phyloP scores from a whole-genome alignment of 768 basidiomycete genomes.

The Naematelia aurantialba region DNA sequence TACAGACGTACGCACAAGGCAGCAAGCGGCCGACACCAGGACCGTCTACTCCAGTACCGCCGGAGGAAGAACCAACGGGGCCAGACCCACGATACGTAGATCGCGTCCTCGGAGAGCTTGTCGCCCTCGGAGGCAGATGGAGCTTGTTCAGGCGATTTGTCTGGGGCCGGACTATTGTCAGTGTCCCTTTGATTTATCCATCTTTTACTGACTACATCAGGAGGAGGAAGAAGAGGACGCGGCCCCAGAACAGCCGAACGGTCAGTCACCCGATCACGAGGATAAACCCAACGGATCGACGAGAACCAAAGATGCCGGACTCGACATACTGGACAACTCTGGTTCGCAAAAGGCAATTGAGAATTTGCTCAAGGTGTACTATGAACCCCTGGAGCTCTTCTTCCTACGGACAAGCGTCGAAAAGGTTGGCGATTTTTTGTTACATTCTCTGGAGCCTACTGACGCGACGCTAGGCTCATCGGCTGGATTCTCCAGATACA shows the following conservation, averaged over 20 bases:
- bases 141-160: conserved; percentile 83
- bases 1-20: conserved; percentile 47
- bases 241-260: not conserved
- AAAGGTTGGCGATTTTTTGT: conserved; percentile 60
- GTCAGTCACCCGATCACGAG: not conserved
- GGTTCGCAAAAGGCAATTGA: conserved; percentile 58
- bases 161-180: conserved; percentile 65
- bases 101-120: conserved; percentile 77
- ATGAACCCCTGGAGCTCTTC: conserved; percentile 87
- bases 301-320: not conserved
- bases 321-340: conserved; percentile 42
- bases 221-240: not conserved
- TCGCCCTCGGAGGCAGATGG: conserved; percentile 90
- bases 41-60: conserved; percentile 9
- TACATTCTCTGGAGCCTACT: not conserved
- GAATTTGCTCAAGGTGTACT: conserved; percentile 66
- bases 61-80: conserved; percentile 52
- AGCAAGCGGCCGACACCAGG: conserved; percentile 14
- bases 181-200: conserved; percentile 14
- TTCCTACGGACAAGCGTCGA: conserved; percentile 80
- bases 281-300: conserved; percentile 2
- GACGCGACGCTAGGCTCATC: conserved; percentile 65
- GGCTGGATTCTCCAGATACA: conserved; percentile 69
- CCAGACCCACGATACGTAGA: conserved; percentile 89
- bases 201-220: conserved; percentile 5